Conservation (phyloP, 345 rosid genomes). For the Passiflora organensis region DNA sequence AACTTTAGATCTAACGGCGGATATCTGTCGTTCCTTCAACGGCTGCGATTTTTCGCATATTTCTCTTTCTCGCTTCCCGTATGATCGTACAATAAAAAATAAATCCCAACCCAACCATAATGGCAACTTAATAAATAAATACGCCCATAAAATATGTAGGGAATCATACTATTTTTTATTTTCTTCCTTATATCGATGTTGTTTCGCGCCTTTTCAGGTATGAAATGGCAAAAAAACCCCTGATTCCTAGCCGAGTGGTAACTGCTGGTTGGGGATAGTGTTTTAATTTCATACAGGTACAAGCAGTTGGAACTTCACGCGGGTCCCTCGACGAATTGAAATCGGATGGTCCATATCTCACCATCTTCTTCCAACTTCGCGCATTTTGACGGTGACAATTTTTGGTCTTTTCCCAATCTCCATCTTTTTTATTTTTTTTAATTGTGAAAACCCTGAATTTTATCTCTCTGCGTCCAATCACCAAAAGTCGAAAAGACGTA, state of each 20-base stretch:
- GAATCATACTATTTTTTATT: neutral
- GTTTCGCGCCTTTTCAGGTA: neutral
- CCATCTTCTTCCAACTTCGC: slow-evolving; percentile 27
- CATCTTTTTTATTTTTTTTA: neutral
- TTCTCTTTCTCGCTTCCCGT: neutral
- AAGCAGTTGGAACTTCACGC: neutral
- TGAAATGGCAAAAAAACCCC: slow-evolving; percentile 5
- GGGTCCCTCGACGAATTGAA: slow-evolving; percentile 26
- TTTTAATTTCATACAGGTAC: neutral
- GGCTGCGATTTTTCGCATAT: slow-evolving; percentile 28
- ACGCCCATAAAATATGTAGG: neutral
- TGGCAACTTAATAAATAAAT: neutral
- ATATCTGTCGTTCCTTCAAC: slow-evolving; percentile 16
- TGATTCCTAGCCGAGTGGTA: neutral
- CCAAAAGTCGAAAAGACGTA: slow-evolving; percentile 12
- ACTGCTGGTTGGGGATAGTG: neutral
- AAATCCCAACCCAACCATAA: too few species aligned
- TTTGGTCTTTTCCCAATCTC: neutral
- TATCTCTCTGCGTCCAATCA: neutral
- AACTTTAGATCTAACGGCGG: slow-evolving; percentile 17
- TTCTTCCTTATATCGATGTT: too few species aligned
- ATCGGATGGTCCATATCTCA: slow-evolving; percentile 26
- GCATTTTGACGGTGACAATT: slow-evolving; percentile 36
- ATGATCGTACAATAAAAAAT: neutral
- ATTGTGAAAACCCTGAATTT: neutral